These are phyloP conservation scores for Corynascus novoguineensis DNA, from an alignment of 495 filamentous ascomycete species.

Conservation along the genomic window DNA sequence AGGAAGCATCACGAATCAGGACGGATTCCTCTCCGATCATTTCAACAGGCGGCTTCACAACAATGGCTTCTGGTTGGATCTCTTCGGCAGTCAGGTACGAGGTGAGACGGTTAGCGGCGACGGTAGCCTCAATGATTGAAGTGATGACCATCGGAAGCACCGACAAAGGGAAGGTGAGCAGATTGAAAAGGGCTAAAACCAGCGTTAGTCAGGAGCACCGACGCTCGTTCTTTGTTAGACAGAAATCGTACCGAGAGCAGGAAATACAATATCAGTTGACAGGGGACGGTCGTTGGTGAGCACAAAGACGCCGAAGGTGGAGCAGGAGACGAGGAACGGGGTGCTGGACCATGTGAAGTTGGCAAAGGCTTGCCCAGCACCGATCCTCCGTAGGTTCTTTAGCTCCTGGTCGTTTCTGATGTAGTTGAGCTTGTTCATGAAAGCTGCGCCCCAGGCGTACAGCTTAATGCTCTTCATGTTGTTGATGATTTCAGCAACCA, in stretches of 20 bases:
- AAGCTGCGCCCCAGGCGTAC: slow-evolving; percentile 94
- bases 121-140: slow-evolving; percentile 89
- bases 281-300: slow-evolving; percentile 72
- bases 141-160: slow-evolving; percentile 98
- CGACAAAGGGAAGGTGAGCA: slow-evolving; percentile 90
- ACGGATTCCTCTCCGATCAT: slow-evolving; percentile 80
- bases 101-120: slow-evolving; percentile 82
- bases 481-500: slow-evolving; percentile 98
- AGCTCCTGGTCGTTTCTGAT: slow-evolving; percentile 94
- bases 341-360: slow-evolving; percentile 99
- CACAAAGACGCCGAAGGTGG: slow-evolving; percentile 93
- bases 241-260: slow-evolving; percentile 57
- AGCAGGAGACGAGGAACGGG: slow-evolving; percentile 95
- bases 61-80: slow-evolving; percentile 78
- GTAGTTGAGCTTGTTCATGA: slow-evolving; percentile 93
- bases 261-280: slow-evolving; percentile 93
- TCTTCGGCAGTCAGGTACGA: slow-evolving; percentile 85
- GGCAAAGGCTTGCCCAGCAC: slow-evolving; percentile 84
- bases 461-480: slow-evolving; percentile 99
- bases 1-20: slow-evolving; percentile 73
- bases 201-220: background rate
- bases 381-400: slow-evolving; percentile 92
- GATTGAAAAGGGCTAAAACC: slow-evolving; percentile 67
- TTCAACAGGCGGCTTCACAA: slow-evolving; percentile 57
- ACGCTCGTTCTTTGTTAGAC: background rate